Percentiles rank a stretch among this genome's conserved stretches.
Conservation (phyloP, 2,329 filamentous ascomycete genomes). For the Botryotinia calthae region DNA sequence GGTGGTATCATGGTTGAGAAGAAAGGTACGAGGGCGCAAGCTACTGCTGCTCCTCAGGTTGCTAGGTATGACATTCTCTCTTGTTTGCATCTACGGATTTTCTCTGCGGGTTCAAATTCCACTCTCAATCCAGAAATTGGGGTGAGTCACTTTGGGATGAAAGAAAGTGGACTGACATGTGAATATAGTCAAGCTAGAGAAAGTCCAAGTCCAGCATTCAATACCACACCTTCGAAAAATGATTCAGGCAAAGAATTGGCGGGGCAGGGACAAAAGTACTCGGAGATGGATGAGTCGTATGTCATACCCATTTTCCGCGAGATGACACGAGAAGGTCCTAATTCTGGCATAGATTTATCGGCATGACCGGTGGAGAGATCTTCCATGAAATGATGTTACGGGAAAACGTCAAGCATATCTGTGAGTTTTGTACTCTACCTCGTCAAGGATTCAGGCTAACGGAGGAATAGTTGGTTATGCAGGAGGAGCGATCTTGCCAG, state of each 20-base stretch:
- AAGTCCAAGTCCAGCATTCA: slow-evolving; percentile 62
- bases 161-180: slow-evolving; percentile 5
- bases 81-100: not conserved
- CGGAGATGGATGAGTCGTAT: slow-evolving; percentile 78
- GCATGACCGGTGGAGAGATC: slow-evolving; percentile 92
- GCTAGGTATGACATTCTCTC: slow-evolving; percentile 31
- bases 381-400: slow-evolving; percentile 99
- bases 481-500: slow-evolving; percentile 92
- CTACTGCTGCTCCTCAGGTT: slow-evolving; percentile 42
- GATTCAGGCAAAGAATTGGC: slow-evolving; percentile 51
- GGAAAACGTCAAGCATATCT: slow-evolving; percentile 88
- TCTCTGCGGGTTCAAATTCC: not conserved
- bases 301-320: slow-evolving; percentile 39
- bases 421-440: slow-evolving; percentile 53
- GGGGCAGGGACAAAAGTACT: slow-evolving; percentile 52
- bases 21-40: slow-evolving; percentile 45
- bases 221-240: slow-evolving; percentile 45
- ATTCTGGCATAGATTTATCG: slow-evolving; percentile 66
- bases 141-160: slow-evolving; percentile 1
- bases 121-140: not conserved
- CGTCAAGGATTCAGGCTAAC: slow-evolving; percentile 24
- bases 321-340: slow-evolving; percentile 17
- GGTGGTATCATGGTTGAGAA: slow-evolving; percentile 33
- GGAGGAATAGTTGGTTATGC: slow-evolving; percentile 71
- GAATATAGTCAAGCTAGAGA: slow-evolving; percentile 52